Evolutionary conservation across 2,329 filamentous ascomycete genomes (phyloP).

Genomic region (Microcera coccophila): DNA sequence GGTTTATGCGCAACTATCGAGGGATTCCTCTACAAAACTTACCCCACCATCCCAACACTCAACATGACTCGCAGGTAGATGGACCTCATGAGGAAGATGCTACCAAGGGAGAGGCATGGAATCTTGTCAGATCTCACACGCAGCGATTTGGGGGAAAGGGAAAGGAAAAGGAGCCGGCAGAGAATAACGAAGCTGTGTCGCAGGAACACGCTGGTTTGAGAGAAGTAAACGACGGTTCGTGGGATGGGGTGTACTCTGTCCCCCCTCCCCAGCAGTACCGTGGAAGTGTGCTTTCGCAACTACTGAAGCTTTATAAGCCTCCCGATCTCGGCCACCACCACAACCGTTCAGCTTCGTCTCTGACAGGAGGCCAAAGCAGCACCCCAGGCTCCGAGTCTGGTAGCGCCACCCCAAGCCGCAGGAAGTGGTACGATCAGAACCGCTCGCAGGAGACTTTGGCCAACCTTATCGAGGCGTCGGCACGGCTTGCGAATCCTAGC

Average conservation of each 20-base stretch:
- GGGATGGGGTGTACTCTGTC: slow-evolving; percentile 40
- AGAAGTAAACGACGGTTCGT: slow-evolving; percentile 38
- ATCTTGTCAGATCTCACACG: slow-evolving; percentile 43
- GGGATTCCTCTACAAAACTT: slow-evolving; percentile 34
- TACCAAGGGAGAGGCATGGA: slow-evolving; percentile 34
- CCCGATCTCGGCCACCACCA: slow-evolving; percentile 24
- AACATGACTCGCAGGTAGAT: too few species aligned
- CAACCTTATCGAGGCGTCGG: slow-evolving; percentile 46
- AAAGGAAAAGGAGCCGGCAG: slow-evolving; percentile 6
- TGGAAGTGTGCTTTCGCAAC: slow-evolving; percentile 43
- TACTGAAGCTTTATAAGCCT: slow-evolving; percentile 45
- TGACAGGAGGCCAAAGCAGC: slow-evolving; percentile 23
- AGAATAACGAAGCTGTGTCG: slow-evolving; percentile 9
- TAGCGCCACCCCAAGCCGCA: slow-evolving; percentile 39
- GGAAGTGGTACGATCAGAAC: slow-evolving; percentile 49
- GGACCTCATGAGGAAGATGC: slow-evolving; percentile 8
- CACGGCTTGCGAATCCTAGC: slow-evolving; percentile 37
- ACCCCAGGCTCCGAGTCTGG: slow-evolving; percentile 37
- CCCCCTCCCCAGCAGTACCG: slow-evolving; percentile 41
- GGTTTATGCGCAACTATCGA: slow-evolving; percentile 19
- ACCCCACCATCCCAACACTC: too few species aligned
- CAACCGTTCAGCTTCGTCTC: slow-evolving; percentile 24
- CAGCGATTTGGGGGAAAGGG: slow-evolving; percentile 18
- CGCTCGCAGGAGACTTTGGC: slow-evolving; percentile 45
- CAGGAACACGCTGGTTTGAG: slow-evolving; percentile 23